Evolutionary conservation across 805 yeast genomes (phyloP).

Genomic region (Candida yuanshanica): DNA sequence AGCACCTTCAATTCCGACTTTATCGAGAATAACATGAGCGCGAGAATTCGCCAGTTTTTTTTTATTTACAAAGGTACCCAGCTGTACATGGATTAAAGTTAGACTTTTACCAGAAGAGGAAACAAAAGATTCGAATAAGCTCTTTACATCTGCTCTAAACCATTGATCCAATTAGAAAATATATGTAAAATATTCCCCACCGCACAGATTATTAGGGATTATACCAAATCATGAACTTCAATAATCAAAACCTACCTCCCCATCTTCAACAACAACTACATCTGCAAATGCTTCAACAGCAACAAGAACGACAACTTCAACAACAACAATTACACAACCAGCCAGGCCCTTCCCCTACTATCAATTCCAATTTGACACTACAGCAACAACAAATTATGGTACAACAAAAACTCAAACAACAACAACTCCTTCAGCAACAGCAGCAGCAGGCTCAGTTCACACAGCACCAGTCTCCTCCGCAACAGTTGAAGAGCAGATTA

Average conservation of each 20-base stretch:
- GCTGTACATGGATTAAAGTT: too few relatives aligned
- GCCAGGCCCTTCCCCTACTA: slow-evolving; percentile 1
- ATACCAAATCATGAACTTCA: slow-evolving; percentile 8
- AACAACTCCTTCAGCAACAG: slow-evolving; percentile 15
- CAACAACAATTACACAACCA: slow-evolving; percentile 7
- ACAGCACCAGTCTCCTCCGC: slow-evolving; percentile 31
- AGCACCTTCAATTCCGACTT: too few relatives aligned
- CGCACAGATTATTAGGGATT: too few relatives aligned
- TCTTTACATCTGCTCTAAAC: too few relatives aligned
- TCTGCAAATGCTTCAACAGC: slow-evolving; percentile 12
- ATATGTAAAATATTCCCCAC: too few relatives aligned
- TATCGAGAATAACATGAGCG: too few relatives aligned
- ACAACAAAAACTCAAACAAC: slow-evolving; percentile 20
- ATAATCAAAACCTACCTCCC: slow-evolving; percentile 12
- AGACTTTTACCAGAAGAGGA: too few relatives aligned
- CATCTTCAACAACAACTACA: slow-evolving; percentile 20
- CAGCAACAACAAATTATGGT: slow-evolving; percentile 21
- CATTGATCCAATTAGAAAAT: too few relatives aligned
- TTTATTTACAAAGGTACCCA: too few relatives aligned
- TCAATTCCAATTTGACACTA: slow-evolving; percentile 6
- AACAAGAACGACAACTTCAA: slow-evolving; percentile 12
- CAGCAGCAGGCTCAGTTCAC: slow-evolving; percentile 17
- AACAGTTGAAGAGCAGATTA: slow-evolving; percentile 18
- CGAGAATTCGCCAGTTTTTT: too few relatives aligned
- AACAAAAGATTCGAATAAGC: too few relatives aligned